Conservation (phyloP, 768 basidiomycete genomes). For the Boletellus ananas region DNA sequence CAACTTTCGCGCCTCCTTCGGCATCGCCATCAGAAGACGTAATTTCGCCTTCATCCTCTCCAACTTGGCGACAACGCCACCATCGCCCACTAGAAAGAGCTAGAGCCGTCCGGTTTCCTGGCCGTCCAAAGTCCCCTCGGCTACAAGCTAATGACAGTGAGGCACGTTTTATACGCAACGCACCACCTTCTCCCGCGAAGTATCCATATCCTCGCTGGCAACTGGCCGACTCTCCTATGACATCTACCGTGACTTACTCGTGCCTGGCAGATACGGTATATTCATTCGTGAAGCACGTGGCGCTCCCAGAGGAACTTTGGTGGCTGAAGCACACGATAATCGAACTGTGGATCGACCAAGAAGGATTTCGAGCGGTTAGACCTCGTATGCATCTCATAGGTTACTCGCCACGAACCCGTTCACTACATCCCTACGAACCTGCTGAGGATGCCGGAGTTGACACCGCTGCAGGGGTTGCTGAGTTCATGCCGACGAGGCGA, state of each 20-base stretch:
- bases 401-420: conserved; percentile 37
- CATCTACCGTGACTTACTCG: conserved; percentile 7
- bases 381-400: conserved; percentile 60
- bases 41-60: conserved; percentile 19
- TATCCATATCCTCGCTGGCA: conserved; percentile 11
- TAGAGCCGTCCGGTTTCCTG: conserved; percentile 30
- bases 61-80: conserved; percentile 18
- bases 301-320: conserved; percentile 37
- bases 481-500: conserved; percentile 60
- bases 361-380: conserved; percentile 66
- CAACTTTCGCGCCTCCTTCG: conserved; percentile 28
- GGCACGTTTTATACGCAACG: not conserved
- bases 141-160: conserved; percentile 18
- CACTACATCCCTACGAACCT: conserved; percentile 23
- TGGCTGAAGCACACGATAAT: conserved; percentile 56
- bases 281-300: conserved; percentile 11
- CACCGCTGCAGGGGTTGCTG: conserved; percentile 46
- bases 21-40: conserved; percentile 27
- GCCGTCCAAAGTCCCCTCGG: conserved; percentile 24
- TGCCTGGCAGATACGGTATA: conserved; percentile 6
- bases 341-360: conserved; percentile 78
- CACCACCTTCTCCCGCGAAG: conserved; percentile 2
- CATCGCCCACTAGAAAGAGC: conserved; percentile 32
- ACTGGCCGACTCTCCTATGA: conserved; percentile 6
- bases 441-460: conserved; percentile 28